Base-by-base conservation (phyloP, 441 rosid genomes). In the Populus hybrid region DNA sequence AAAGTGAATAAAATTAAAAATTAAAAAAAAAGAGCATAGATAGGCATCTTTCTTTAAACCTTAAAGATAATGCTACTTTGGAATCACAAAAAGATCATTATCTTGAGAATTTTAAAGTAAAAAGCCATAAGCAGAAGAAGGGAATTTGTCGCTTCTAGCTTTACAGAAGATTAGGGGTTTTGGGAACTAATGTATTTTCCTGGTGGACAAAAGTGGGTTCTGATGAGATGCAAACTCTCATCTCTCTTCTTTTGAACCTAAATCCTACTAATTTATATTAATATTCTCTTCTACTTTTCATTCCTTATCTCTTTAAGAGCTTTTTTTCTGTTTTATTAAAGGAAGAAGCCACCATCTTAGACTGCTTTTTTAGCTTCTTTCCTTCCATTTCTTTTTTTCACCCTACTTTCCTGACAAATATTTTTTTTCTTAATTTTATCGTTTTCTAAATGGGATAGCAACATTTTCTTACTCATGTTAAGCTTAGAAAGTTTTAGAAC, bases 11-110 rank as follows among this genome's bases (percentile, higher is more conserved):
- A 38, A 26, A 64, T 64, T 16, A 7, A 68, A n/a, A 61, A 40
- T 53, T 18, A 18, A 1, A 12, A 40, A 18, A 53, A 53, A 31
- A 21, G 35, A 56, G 2, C 26, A 76, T 53, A 73, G 71, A 76
- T 81, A 79, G 78, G 89, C 87, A 85, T 83, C 83, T 83, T 77
- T 66, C 84, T 84, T 85, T 76, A 81, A 82, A 83, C 85, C 86
- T 78, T 84, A 86, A 87, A 83, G 88, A 81, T 75, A 82, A 84
- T 82, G 74, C 82, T 74, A 82, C 93, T 89, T 88, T 92, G 84
- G 85, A 88, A 90, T 89, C 89, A 75, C 70, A 81, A 85, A 89
- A 88, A 87, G 87, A 82, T 83, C 59, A 84, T 87, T 86, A 89
- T 84, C 86, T 83, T 77, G 70, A 14, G 66, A 75, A 61, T 86